Percentiles rank a stretch among this genome's conserved stretches.
phyloP scores from a whole-genome alignment of 495 filamentous ascomycete species.

The Penicillium subrubescens region DNA sequence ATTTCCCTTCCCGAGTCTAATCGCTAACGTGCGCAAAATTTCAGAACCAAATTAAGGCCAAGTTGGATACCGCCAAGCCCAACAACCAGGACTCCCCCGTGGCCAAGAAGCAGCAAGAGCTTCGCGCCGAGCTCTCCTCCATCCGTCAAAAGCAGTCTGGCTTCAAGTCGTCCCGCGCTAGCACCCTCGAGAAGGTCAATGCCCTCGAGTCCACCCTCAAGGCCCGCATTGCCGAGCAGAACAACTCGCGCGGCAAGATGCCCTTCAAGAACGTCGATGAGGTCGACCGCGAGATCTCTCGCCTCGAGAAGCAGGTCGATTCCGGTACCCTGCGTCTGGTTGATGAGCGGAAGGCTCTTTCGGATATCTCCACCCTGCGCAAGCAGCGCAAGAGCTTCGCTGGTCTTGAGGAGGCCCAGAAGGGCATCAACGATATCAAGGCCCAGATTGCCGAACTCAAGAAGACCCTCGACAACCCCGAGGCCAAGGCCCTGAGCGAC shows the following conservation, averaged over 20 bases:
- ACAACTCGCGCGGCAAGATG: slow-evolving; percentile 73
- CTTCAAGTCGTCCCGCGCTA: slow-evolving; percentile 75
- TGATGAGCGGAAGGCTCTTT: slow-evolving; percentile 91
- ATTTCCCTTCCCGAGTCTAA: slow-evolving; percentile 2
- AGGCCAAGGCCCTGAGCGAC: slow-evolving; percentile 82
- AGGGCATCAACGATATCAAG: slow-evolving; percentile 82
- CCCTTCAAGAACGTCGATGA: slow-evolving; percentile 86
- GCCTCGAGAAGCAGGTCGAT: slow-evolving; percentile 81
- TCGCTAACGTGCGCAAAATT: slow-evolving; percentile 14
- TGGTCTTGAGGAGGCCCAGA: slow-evolving; percentile 77
- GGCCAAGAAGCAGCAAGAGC: slow-evolving; percentile 78
- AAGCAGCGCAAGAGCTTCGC: slow-evolving; percentile 90
- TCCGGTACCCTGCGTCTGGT: slow-evolving; percentile 87
- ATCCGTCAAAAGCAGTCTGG: slow-evolving; percentile 82
- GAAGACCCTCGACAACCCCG: slow-evolving; percentile 88
- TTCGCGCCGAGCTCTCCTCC: slow-evolving; percentile 65
- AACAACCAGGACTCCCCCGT: slow-evolving; percentile 73
- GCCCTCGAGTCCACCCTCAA: slow-evolving; percentile 80
- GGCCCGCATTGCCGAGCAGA: slow-evolving; percentile 79
- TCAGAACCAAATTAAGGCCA: slow-evolving; percentile 80
- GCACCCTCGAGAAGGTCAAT: slow-evolving; percentile 83
- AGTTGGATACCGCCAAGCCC: slow-evolving; percentile 76
- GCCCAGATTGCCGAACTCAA: slow-evolving; percentile 80
- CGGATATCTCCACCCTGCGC: slow-evolving; percentile 76
- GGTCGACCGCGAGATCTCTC: slow-evolving; percentile 76